Evolutionary conservation across 116 monocot genomes (phyloP).

Genomic region (Trichopus zeylanicus): DNA sequence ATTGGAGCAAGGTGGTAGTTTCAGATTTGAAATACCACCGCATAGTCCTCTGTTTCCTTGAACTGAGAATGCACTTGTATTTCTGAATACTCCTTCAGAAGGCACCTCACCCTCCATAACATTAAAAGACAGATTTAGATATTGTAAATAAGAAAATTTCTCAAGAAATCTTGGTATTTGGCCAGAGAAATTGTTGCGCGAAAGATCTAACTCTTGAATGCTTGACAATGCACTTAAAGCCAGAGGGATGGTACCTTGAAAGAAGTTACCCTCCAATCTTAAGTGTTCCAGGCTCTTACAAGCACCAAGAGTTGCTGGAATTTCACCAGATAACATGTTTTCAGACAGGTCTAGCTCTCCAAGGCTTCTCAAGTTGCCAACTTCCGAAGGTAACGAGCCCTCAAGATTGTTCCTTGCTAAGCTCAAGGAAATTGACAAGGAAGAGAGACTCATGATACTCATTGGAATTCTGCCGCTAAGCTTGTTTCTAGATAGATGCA

Average conservation of each 20-base stretch:
- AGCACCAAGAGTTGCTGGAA: constrained; percentile 9
- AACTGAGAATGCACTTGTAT: constrained; percentile 23
- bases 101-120: constrained; percentile 45
- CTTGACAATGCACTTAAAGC: constrained; percentile 16
- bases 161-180: constrained; percentile 25
- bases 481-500: constrained; percentile 14
- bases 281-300: constrained; percentile 23
- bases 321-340: constrained; percentile 22
- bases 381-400: constrained; percentile 15
- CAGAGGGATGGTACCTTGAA: constrained; percentile 33
- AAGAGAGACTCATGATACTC: constrained; percentile 9
- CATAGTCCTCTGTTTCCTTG: constrained; percentile 33
- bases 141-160: not conserved
- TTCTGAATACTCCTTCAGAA: constrained; percentile 24
- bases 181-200: constrained; percentile 37
- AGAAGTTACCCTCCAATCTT: constrained; percentile 14
- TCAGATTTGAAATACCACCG: constrained; percentile 20
- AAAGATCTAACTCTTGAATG: constrained; percentile 23
- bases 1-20: constrained; percentile 17
- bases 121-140: constrained; percentile 45
- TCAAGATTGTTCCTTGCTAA: constrained; percentile 10
- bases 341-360: constrained; percentile 5
- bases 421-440: constrained; percentile 4
- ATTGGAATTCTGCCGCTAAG: constrained; percentile 10
- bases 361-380: constrained; percentile 18